Evolutionary conservation across 306 rosid species (phyloP), one percentile per base, ranked within the genome.

Genomic region (Cicer arietinum): DNA sequence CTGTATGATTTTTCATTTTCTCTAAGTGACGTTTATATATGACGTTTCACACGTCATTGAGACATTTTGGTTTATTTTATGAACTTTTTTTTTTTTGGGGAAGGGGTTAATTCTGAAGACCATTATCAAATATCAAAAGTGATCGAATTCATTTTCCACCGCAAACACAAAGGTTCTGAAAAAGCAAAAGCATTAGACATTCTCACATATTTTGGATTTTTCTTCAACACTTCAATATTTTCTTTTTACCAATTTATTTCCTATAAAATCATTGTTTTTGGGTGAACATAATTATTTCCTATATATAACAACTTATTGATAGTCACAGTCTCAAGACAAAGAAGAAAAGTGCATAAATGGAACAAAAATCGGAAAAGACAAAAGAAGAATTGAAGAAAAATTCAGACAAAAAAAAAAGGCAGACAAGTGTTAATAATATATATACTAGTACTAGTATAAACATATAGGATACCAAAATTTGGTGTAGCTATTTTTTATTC

Each of bases 111-210:
- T 62, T 79, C 6, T 62, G 43, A 56, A n/a, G 30, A 35, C 9
- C 69, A 53, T 46, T 9, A 22, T 67, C 44, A 53, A 53, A 71
- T 72, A 50, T 52, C 1, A 69, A 67, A 75, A 62, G 68, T 75
- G 40, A 4, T 17, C 2, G 73, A 75, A 80, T 50, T 67, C 46
- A 62, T 42, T 68, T 80, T 69, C 77, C 77, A 75, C 84, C 80
- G 80, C 30, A 75, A 81, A 80, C 67, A 80, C 30, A 80, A 81
- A 80, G 58, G 67, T 42, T 68, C 66, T 61, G 67, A 41, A 60
- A 80, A 80, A 68, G 72, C 44, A 80, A 80, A 80, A 80, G 80
- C 67, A 8, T 50, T 3, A 39, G 46, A 35, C 46, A 77, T 67
- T 47, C 17, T 77, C 81, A 77, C 75, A 56, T 67, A 56, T 56